Evolutionary conservation across 805 yeast genomes (phyloP).

Genomic region (Ogataea sp.): DNA sequence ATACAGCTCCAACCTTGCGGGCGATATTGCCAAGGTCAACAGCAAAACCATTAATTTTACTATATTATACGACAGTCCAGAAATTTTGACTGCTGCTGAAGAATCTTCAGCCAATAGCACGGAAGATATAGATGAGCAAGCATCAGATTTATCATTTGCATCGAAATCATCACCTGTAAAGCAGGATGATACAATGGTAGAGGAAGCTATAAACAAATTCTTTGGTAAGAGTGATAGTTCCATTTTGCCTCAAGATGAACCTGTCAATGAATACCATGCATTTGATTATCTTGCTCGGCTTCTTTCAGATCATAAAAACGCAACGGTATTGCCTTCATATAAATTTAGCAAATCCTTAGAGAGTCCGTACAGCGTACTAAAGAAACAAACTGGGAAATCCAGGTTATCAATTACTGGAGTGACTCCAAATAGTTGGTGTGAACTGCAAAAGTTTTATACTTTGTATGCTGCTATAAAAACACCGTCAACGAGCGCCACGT

Average conservation of each 20-base stretch:
- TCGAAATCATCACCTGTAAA: background rate
- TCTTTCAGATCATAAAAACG: background rate
- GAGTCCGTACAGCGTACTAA: constrained; percentile 14
- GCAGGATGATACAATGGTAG: background rate
- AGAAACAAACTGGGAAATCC: constrained; percentile 2
- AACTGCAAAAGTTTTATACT: constrained; percentile 45
- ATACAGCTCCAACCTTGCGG: too few species aligned
- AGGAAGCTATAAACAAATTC: background rate
- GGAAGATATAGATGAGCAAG: background rate
- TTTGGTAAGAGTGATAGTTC: too few species aligned
- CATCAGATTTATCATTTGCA: background rate
- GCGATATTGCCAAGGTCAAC: too few species aligned
- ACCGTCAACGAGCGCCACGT: constrained; percentile 32
- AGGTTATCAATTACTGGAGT: constrained; percentile 55
- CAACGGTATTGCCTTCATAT: constrained; percentile 10
- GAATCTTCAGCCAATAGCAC: too few species aligned
- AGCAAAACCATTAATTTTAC: too few species aligned
- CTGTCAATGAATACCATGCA: background rate
- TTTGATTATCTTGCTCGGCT: constrained; percentile 2
- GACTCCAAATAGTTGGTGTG: constrained; percentile 61
- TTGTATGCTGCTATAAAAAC: constrained; percentile 32
- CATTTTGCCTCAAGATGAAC: too few species aligned
- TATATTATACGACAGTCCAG: too few species aligned
- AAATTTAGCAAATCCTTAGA: constrained; percentile 8
- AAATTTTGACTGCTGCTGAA: too few species aligned